These are phyloP conservation scores for Leishmania gerbilli DNA, from an alignment of 208 protist species.

Conservation along the genomic window DNA sequence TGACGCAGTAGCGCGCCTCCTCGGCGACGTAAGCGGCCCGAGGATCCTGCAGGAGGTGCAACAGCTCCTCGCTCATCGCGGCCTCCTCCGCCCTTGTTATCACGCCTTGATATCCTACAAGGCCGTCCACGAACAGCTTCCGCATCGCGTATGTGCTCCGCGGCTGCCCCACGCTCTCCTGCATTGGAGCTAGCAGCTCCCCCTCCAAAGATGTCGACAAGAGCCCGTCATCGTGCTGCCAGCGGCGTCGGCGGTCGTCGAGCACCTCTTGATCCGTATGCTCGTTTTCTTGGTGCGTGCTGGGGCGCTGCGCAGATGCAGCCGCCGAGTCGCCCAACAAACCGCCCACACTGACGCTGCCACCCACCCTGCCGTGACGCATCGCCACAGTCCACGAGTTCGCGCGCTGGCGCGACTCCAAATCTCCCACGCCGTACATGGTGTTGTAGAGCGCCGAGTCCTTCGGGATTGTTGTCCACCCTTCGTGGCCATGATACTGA, in stretches of 20 bases:
- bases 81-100: slow-evolving; percentile 80
- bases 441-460: slow-evolving; percentile 80
- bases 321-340: slow-evolving; percentile 23
- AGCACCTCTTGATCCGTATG: slow-evolving; percentile 28
- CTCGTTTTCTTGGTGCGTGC: neutral
- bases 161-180: slow-evolving; percentile 71
- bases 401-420: slow-evolving; percentile 78
- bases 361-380: slow-evolving; percentile 6
- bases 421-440: slow-evolving; percentile 47
- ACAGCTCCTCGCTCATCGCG: slow-evolving; percentile 72
- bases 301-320: slow-evolving; percentile 1
- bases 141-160: slow-evolving; percentile 83
- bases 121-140: slow-evolving; percentile 76
- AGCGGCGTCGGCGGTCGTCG: slow-evolving; percentile 50
- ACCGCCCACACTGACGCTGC: slow-evolving; percentile 2
- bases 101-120: slow-evolving; percentile 85
- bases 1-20: slow-evolving; percentile 90
- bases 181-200: slow-evolving; percentile 62
- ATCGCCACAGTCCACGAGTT: slow-evolving; percentile 72
- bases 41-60: slow-evolving; percentile 69
- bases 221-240: slow-evolving; percentile 50
- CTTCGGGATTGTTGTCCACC: slow-evolving; percentile 76
- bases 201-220: slow-evolving; percentile 59
- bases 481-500: slow-evolving; percentile 74
- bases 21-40: slow-evolving; percentile 85